These are phyloP conservation scores for Glonium stellatum DNA, from an alignment of 495 filamentous ascomycete genomes.

Conservation along the genomic window DNA sequence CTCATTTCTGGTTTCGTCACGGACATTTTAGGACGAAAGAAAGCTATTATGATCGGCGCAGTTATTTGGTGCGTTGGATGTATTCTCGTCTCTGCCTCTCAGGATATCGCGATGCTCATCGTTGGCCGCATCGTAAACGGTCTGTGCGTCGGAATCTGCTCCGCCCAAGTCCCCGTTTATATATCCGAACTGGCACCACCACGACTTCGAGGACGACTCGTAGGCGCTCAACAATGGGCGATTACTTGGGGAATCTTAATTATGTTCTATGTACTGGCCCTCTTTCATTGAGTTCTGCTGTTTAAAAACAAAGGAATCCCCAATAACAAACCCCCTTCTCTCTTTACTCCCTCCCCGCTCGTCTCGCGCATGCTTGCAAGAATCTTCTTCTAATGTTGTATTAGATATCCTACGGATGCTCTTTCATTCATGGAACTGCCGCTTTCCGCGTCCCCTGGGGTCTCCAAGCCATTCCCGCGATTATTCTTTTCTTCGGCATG, in stretches of 20 bases:
- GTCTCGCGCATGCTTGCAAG: no score
- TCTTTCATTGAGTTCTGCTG: conserved; percentile 46
- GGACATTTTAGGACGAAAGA: conserved; percentile 60
- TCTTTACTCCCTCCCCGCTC: no score
- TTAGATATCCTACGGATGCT: conserved; percentile 56
- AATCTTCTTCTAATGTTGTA: no score
- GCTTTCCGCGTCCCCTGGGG: conserved; percentile 70
- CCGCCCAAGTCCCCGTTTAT: conserved; percentile 71
- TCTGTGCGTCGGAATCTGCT: conserved; percentile 65
- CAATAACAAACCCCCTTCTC: no score
- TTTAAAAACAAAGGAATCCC: no score
- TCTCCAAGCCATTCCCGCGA: conserved; percentile 62
- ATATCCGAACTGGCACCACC: conserved; percentile 65
- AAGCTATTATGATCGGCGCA: conserved; percentile 54
- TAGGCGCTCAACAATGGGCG: conserved; percentile 70
- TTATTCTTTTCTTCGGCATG: conserved; percentile 56
- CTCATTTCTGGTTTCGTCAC: conserved; percentile 58
- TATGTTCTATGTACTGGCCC: conserved; percentile 71
- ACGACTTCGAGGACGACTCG: conserved; percentile 61
- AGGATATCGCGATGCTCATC: conserved; percentile 67
- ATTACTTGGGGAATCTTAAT: conserved; percentile 60
- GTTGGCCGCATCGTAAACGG: conserved; percentile 72
- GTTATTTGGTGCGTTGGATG: conserved; percentile 60
- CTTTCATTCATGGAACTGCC: conserved; percentile 50
- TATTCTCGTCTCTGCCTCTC: conserved; percentile 60